Base-by-base conservation (phyloP, 176 grass and related monocot species). In the Zoysia pacifica region DNA sequence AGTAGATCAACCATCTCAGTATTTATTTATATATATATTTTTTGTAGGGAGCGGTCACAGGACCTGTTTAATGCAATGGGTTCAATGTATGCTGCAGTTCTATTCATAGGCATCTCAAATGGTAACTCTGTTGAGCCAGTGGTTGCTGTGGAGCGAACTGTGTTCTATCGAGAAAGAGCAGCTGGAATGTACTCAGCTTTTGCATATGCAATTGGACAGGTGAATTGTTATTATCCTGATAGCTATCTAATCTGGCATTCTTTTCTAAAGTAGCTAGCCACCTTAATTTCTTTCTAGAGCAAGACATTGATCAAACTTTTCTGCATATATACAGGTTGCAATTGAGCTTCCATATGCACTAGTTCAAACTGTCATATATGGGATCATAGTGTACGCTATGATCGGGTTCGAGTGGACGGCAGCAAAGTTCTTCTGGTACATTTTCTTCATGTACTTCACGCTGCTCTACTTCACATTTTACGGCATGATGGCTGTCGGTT, bases 381-480 rank as follows among this genome's bases (percentile, higher is more conserved):
- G 89, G 45, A 5, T 91, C 48, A 83, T 94, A 39, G 91, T 94
- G n/a, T 97, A 97, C 51, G 83, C 89, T 0, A 97, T 94, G 94
- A 94, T 97, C n/a, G 91, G 85, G n/a, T 97, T 97, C 66, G 82
- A 94, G 51, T 97, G 94, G 94, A 91, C 89, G 1, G 91, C 16
- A 6, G 69, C 84, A 12, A 97, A 97, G 48, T 97, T 97, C 60
- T 94, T 93, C 7, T 94, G 94, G 94, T 94, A 94, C 69, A 44
- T 97, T 7, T 97, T 86, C 76, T 97, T 97, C 82, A 90, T 74
- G 84, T 93, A 91, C 68, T 97, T 94, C 79, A 94, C 94, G 19
- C 75, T 97, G 4, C 89, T 97, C 51, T 94, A 97, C 67, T 97
- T 94, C 94, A 97, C 91, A 51, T 97, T 88, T 75, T 97, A 97